Percentiles rank a stretch among this genome's conserved stretches.
Evolutionary conservation across 2,329 filamentous ascomycete genomes (phyloP).

Genomic region (Fusarium albidum): DNA sequence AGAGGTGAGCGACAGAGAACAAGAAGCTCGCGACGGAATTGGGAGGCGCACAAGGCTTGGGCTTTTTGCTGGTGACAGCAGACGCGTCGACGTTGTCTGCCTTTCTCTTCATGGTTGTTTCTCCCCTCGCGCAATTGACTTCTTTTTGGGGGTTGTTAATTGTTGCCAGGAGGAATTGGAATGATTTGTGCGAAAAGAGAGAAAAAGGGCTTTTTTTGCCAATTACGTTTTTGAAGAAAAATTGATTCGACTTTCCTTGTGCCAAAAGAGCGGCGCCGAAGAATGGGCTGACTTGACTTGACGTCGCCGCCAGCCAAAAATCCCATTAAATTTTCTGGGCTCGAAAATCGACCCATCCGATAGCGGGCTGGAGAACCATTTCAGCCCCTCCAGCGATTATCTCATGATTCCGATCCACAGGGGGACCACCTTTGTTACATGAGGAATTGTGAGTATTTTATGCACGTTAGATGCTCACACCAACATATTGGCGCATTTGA

Average conservation of each 20-base stretch:
- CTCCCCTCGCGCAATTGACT: constrained; percentile 30
- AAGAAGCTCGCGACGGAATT: constrained; percentile 15
- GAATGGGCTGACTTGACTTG: constrained; percentile 44
- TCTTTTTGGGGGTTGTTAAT: no score
- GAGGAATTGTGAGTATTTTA: constrained; percentile 2
- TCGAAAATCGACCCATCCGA: constrained; percentile 41
- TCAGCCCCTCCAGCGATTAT: constrained; percentile 15
- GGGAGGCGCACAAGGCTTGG: constrained; percentile 54
- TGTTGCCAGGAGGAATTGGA: constrained; percentile 9
- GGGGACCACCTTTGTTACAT: constrained; percentile 16
- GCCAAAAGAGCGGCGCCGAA: no score
- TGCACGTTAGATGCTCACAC: constrained; percentile 16
- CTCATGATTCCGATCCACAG: constrained; percentile 5
- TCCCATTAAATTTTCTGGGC: constrained; percentile 34
- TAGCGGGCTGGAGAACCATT: constrained; percentile 18
- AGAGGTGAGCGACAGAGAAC: constrained; percentile 27
- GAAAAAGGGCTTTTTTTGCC: no score
- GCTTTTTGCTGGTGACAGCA: constrained; percentile 60
- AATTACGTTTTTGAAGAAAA: no score
- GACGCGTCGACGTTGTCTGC: constrained; percentile 57
- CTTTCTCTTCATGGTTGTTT: constrained; percentile 70
- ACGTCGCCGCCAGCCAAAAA: constrained; percentile 42
- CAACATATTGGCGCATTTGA: constrained; percentile 1
- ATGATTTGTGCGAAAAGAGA: constrained; percentile 8
- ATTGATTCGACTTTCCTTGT: no score